Evolutionary conservation across 306 rosid species (phyloP).

Genomic region (Prunus mira): DNA sequence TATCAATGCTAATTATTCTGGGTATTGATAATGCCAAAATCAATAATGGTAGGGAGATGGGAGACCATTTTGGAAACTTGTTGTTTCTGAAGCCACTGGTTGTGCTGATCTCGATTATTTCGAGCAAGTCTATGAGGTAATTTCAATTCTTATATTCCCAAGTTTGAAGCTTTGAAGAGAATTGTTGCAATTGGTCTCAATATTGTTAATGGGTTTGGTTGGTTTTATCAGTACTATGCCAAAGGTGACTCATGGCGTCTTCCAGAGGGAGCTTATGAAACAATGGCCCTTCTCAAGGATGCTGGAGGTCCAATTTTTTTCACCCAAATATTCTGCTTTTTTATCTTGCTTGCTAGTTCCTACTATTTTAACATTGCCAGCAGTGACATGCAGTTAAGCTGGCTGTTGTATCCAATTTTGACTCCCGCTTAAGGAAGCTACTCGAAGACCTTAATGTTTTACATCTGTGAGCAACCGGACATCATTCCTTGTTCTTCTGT

Average conservation of each 20-base stretch:
- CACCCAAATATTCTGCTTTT: constrained; percentile 11
- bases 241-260: constrained; percentile 85
- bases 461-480: constrained; percentile 56
- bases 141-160: neutral
- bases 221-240: constrained; percentile 66
- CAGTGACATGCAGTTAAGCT: constrained; percentile 63
- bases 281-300: constrained; percentile 71
- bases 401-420: constrained; percentile 95
- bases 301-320: constrained; percentile 65
- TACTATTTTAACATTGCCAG: neutral
- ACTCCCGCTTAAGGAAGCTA: constrained; percentile 83
- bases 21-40: neutral
- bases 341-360: neutral
- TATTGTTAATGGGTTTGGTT: neutral
- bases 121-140: constrained; percentile 89
- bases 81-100: constrained; percentile 94
- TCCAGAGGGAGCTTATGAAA: constrained; percentile 75
- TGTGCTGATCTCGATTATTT: constrained; percentile 67
- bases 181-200: neutral
- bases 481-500: constrained; percentile 13
- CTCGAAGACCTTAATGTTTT: constrained; percentile 78
- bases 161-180: neutral
- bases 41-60: constrained; percentile 76
- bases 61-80: constrained; percentile 93
- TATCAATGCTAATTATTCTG: neutral